Evolutionary conservation across 2,329 filamentous ascomycete species (phyloP).

Genomic region (Mollisiaceae sp.): DNA sequence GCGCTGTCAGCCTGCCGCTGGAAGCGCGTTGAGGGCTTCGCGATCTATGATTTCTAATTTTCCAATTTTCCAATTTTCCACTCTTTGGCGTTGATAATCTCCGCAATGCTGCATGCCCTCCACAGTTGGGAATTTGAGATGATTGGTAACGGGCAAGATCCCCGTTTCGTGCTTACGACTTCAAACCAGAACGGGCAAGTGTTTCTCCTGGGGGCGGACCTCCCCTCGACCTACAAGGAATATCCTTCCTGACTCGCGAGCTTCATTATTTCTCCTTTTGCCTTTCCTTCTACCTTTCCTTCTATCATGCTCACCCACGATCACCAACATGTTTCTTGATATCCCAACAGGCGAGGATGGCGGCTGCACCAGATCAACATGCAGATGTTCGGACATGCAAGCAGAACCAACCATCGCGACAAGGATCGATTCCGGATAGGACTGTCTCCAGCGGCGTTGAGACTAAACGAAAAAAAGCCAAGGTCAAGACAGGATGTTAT

Average conservation of each 20-base stretch:
- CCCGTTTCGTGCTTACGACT: background rate
- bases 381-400: background rate
- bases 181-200: background rate
- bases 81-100: no score
- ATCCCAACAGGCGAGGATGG: background rate
- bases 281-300: background rate
- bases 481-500: constrained; percentile 23
- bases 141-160: background rate
- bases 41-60: background rate
- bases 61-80: no score
- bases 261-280: background rate
- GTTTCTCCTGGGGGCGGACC: background rate
- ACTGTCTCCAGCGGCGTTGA: background rate
- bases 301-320: background rate
- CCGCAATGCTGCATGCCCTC: no score
- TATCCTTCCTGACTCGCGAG: background rate
- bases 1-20: no score
- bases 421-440: background rate
- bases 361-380: background rate
- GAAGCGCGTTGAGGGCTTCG: background rate
- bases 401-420: background rate
- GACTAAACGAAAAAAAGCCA: constrained; percentile 1
- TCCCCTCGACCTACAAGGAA: background rate
- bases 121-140: no score
- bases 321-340: background rate